phyloP scores from a whole-genome alignment of 768 basidiomycete genomes.

The Amanita molliuscula region DNA sequence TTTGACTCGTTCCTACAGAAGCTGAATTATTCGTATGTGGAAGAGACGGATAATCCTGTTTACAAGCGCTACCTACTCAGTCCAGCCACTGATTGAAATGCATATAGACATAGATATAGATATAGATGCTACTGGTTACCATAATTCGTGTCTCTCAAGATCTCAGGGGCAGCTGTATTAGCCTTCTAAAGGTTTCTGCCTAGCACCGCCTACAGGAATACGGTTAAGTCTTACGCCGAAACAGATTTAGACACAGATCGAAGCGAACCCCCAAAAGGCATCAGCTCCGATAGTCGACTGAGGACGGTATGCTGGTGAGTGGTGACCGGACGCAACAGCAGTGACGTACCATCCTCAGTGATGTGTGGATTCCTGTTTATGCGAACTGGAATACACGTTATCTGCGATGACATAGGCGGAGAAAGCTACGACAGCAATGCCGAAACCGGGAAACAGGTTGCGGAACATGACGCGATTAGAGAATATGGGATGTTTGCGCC shows the following conservation, averaged over 20 bases:
- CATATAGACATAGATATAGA: neutral
- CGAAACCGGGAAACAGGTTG: constrained; percentile 90
- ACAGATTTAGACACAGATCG: neutral
- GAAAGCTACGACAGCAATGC: constrained; percentile 87
- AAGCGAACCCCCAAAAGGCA: neutral
- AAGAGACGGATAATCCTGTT: constrained; percentile 86
- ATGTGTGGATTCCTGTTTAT: constrained; percentile 14
- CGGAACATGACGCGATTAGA: constrained; percentile 79
- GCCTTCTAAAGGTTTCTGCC: no score
- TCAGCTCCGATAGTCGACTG: neutral
- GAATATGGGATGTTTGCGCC: constrained; percentile 88
- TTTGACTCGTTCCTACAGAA: constrained; percentile 71
- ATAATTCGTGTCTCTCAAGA: no score
- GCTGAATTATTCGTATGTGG: constrained; percentile 81
- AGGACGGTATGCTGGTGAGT: neutral
- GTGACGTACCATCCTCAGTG: constrained; percentile 10
- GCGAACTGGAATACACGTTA: constrained; percentile 42
- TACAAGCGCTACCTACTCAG: constrained; percentile 59
- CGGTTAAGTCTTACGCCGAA: neutral
- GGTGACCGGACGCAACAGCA: neutral
- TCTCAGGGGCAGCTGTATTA: no score
- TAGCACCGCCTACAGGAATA: no score
- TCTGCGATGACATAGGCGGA: constrained; percentile 84
- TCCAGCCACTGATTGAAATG: neutral
- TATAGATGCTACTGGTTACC: neutral